Evolutionary conservation across 306 rosid genomes (phyloP), one percentile per base, ranked within the genome.

Genomic region (Coriaria nepalensis): DNA sequence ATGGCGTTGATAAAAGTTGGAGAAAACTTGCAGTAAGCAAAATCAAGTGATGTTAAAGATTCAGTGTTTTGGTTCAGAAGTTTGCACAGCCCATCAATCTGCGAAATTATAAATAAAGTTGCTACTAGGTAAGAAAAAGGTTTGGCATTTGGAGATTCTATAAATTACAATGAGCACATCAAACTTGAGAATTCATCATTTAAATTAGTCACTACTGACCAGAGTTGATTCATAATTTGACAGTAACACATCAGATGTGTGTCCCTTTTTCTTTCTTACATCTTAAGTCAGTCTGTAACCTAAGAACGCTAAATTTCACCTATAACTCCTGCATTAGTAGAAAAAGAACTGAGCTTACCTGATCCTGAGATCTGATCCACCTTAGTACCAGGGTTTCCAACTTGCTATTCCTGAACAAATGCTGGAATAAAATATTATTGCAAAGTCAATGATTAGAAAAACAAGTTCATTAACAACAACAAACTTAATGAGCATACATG

Each of bases 31-130:
- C 95, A 84, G 80, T 81, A 73, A 76, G 64, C 49, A 67, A 90
- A 74, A 56, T 84, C 93, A 67, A 90, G 72, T 5, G 93, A 74
- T 10, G 73, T 72, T 61, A 90, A 78, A 33, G 78, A 81, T 70
- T 79, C 78, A 41, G 60, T 63, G 54, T 79, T 81, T 66, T 79
- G 86, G 59, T 61, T 41, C 59, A 90, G 75, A 71, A 84, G 90
- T 73, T 75, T 68, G 80, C 93, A 81, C 37, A 84, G 53, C 57
- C 77, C 93, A 69, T 72, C 71, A 71, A 90, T 63, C 95, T 84
- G 83, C 43, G 58, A 57, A 70, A 53, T 33, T 37, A 11, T 4
- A 57, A 46, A 44, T n/a, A n/a, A n/a, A n/a, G n/a, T n/a, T n/a
- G n/a, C n/a, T n/a, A n/a, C n/a, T n/a, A n/a, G n/a, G n/a, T n/a